Conservation (phyloP, 2,329 filamentous ascomycete genomes). For the Ceratocystis harringtonii region DNA sequence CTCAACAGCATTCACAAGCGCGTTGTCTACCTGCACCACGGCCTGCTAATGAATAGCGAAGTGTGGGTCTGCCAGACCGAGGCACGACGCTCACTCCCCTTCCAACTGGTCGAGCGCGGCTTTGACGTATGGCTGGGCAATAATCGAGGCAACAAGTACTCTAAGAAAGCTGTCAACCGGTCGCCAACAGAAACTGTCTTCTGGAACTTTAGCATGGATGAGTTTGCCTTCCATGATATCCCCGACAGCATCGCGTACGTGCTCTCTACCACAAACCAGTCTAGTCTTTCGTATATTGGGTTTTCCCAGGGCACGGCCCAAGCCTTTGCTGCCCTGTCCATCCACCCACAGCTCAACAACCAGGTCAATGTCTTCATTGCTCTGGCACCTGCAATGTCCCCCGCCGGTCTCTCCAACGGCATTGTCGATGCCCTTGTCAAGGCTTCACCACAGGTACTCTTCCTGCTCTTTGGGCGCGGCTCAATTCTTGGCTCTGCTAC, state of each 20-base stretch:
- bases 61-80: constrained; percentile 94
- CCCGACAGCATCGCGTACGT: constrained; percentile 90
- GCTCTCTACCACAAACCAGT: constrained; percentile 63
- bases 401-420: constrained; percentile 74
- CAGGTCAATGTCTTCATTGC: constrained; percentile 95
- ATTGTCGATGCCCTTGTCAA: constrained; percentile 89
- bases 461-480: constrained; percentile 78
- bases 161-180: constrained; percentile 72
- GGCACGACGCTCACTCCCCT: constrained; percentile 70
- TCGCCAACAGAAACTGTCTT: constrained; percentile 65
- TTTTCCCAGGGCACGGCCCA: constrained; percentile 97
- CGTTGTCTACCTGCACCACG: constrained; percentile 89
- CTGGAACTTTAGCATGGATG: constrained; percentile 97
- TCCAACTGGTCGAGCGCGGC: constrained; percentile 73
- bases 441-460: constrained; percentile 81
- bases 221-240: constrained; percentile 96
- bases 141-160: constrained; percentile 97
- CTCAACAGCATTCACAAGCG: constrained; percentile 57
- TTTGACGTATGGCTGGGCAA: constrained; percentile 98
- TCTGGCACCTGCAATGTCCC: constrained; percentile 90
- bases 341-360: constrained; percentile 80
- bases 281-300: constrained; percentile 84
- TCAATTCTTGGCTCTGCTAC: constrained; percentile 85
- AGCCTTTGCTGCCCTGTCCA: constrained; percentile 82
- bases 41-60: constrained; percentile 95